Base-by-base conservation (phyloP, 257 asterid species). In the Linaria vulgaris region DNA sequence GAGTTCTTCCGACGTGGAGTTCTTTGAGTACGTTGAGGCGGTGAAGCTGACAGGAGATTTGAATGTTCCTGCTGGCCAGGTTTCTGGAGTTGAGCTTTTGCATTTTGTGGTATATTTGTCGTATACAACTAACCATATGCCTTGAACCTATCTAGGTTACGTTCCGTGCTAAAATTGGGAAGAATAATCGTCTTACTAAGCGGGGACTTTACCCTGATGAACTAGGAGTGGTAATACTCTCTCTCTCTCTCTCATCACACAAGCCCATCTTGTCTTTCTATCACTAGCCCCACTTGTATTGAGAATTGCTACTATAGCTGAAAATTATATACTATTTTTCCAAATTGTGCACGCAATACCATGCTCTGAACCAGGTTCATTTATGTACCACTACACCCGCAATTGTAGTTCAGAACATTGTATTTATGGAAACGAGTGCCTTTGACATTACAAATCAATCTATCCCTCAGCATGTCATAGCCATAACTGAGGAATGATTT, bases 31-130 rank as follows among this genome's bases (percentile, higher is more conserved):
- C 74, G 94, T 92, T 39, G 99, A 92, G 82, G 99, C 99, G 8
- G 94, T 92, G 72, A 92, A 89, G 80, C 77, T 92, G 76, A 89
- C 99, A 0, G 99, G 98, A 64, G 99, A 92, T 78, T 78, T 89
- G 66, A 89, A 89, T 75, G 96, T 92, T 69, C 97, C 97, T 34
- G 99, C 96, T 65, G 99, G 99, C 54, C 87, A 87, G 91, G 99
- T 89, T 65, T 43, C 61, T 67, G 4, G 19, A 43, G 15, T 48
- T 59, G 38, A 68, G 56, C 56, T 56, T 63, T 22, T 25, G 21
- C 46, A n/a, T 12, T 53, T 62, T 53, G n/a, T 54, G 34, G 14
- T 72, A 25, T 67, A 15, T 52, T 62, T 10, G 34, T 21, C 45
- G 65, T 51, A 19, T 31, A 38, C 69, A 38, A 56, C 58, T 25